Evolutionary conservation across 495 filamentous ascomycete species (phyloP), one percentile per base, ranked within the genome.

Genomic region (Tuber borchii): DNA sequence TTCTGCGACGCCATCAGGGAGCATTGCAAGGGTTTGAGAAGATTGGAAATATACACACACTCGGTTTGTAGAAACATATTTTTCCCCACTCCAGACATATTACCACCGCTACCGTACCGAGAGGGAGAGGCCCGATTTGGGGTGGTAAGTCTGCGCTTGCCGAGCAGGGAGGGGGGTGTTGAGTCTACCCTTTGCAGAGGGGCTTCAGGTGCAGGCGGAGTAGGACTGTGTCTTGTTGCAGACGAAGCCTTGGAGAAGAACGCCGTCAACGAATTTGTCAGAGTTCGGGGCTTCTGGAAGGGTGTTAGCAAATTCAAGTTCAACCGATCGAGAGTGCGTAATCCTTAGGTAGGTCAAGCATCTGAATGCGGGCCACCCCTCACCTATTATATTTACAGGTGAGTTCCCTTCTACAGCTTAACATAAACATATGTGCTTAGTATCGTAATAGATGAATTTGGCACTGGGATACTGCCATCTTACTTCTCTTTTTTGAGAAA

Each of bases 1-100:
- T 61, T 61, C 51, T 61, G 51, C 51, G 51, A 61, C n/a, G 51
- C 26, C n/a, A 61, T 61, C 51, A 61, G 51, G 51, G 51, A 61
- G 51, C 51, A 61, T 61, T 61, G 51, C n/a, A 61, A 61, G 5
- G 51, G 51, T 14, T 61, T 61, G n/a, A 61, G 51, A 61, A 61
- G 51, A 14, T n/a, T 61, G n/a, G 51, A 61, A 61, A 61, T 61
- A n/a, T 61, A 61, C 51, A 61, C 51, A 14, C 51, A 61, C n/a
- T 61, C 51, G 22, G n/a, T 61, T 26, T 61, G 51, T 61, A 61
- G 51, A 61, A 61, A 61, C 51, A 26, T 61, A 61, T 61, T 61
- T 26, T 61, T 61, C 51, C 51, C 51, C 51, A 61, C 51, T 14
- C 51, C 51, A 26, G 51, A 61, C n/a, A 26, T 14, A 12, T n/a